These are phyloP conservation scores for Pachysandra terminalis DNA, from an alignment of 164 flowering plant species.

Conservation along the genomic window DNA sequence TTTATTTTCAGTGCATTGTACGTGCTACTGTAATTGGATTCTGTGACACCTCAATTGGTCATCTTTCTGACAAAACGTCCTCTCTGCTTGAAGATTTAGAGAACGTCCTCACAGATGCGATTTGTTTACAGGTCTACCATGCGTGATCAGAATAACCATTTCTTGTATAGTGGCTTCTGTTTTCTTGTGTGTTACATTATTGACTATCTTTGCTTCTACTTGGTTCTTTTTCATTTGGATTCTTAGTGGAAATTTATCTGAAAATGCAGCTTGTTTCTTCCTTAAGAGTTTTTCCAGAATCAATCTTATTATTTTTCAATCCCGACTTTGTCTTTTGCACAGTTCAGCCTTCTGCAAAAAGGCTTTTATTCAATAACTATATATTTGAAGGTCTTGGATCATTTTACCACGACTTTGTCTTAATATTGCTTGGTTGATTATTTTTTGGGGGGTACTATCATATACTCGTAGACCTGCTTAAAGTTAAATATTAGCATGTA, in stretches of 20 bases:
- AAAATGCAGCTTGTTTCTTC: slow-evolving; percentile 78
- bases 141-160: not conserved
- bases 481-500: no score
- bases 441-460: no score
- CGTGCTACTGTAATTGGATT: slow-evolving; percentile 60
- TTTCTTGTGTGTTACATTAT: not conserved
- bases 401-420: no score
- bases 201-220: not conserved
- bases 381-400: no score
- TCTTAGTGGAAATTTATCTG: slow-evolving; percentile 18
- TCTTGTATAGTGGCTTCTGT: not conserved
- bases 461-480: no score
- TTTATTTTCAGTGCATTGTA: slow-evolving; percentile 57
- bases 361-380: no score
- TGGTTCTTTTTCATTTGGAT: not conserved
- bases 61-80: slow-evolving; percentile 16
- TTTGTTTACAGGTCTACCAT: slow-evolving; percentile 58
- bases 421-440: no score
- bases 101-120: slow-evolving; percentile 62
- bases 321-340: slow-evolving; percentile 23
- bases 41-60: slow-evolving; percentile 19
- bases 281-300: slow-evolving; percentile 63
- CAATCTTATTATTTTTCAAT: slow-evolving; percentile 49
- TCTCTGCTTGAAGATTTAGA: slow-evolving; percentile 27
- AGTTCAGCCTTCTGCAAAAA: no score